Base-by-base conservation (phyloP, 108 stramenopile genomes). In the Nannochloropsis gaditana region DNA sequence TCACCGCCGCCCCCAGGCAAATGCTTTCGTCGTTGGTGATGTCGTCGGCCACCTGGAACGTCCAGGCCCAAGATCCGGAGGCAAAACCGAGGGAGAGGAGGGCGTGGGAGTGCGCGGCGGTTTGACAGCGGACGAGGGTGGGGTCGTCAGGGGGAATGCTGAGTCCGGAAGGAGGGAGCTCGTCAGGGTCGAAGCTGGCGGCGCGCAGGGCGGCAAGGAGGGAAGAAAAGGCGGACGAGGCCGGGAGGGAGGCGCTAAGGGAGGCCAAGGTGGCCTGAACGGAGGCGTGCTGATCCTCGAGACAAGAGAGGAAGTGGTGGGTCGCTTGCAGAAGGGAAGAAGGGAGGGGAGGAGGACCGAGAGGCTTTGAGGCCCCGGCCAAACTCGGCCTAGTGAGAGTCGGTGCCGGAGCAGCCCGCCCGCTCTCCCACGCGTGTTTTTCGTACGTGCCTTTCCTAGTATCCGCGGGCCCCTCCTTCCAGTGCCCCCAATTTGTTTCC, bases 1-100 rank as follows among this genome's bases (percentile, higher is more conserved):
- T 90, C 11, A 43, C 85, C 41, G 91, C 91, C 41, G 90, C 90
- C 21, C 91, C 91, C 47, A 92, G 88, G 10, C 88, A 87, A 11
- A 86, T 86, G 84, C 90, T 90, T 42, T 92, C 91, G 85, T 92
- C 91, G 31, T 84, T 89, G 86, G 82, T 42, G 17, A 82, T 42
- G 79, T 88, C 88, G 6, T 82, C 82, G 44, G 84, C 88, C 50
- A 88, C 41, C 42, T 81, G 79, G 42, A 88, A 88, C 5, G 85
- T 84, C 88, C 88, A 88, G 15, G 88, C 88, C 43, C 83, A 79
- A 31, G 42, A 79, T 4, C 88, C 88, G 21, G 85, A 59, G 3
- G 84, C 79, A 1, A 88, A 80, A 5, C 81, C 81, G 43, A 85
- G 83, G 45, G 82, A 82, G 84, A 88, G 45, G 42, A 85, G 79